Evolutionary conservation across 108 stramenopile species (phyloP).

Genomic region (Skeletonema menzelii): DNA sequence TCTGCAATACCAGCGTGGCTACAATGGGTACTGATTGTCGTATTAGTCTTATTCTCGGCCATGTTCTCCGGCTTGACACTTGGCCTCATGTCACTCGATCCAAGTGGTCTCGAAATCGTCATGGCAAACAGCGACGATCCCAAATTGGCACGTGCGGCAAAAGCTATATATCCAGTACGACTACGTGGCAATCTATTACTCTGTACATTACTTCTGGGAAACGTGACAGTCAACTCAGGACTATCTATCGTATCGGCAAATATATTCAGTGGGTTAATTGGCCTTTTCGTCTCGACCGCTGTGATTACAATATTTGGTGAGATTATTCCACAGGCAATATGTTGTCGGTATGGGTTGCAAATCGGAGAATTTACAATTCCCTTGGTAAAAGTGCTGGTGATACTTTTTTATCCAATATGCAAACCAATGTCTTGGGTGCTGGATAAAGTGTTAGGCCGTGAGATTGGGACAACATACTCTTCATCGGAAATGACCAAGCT

Average conservation of each 20-base stretch:
- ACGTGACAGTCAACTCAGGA: conserved; percentile 95
- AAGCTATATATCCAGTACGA: conserved; percentile 86
- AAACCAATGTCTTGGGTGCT: conserved; percentile 75
- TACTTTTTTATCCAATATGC: conserved; percentile 72
- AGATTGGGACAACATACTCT: conserved; percentile 92
- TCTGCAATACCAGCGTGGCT: conserved; percentile 46
- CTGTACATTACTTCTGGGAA: conserved; percentile 96
- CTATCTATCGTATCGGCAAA: conserved; percentile 94
- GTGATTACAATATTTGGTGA: conserved; percentile 97
- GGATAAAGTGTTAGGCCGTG: conserved; percentile 84
- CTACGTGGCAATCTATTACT: conserved; percentile 94
- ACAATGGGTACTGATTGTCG: conserved; percentile 60
- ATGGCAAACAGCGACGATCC: conserved; percentile 79
- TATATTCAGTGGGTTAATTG: conserved; percentile 81
- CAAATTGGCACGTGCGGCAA: conserved; percentile 56
- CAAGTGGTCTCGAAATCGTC: conserved; percentile 95
- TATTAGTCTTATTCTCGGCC: conserved; percentile 75
- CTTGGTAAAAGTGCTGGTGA: conserved; percentile 83
- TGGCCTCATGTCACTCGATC: conserved; percentile 96
- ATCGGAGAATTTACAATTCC: conserved; percentile 88
- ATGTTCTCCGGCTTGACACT: conserved; percentile 92
- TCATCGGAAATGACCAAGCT: conserved; percentile 88
- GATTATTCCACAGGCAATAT: conserved; percentile 95
- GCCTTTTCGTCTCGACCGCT: conserved; percentile 89
- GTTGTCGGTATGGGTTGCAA: conserved; percentile 88